These are phyloP conservation scores for Neodidymelliopsis sp. DNA, from an alignment of 2,329 filamentous ascomycete species.

Conservation along the genomic window DNA sequence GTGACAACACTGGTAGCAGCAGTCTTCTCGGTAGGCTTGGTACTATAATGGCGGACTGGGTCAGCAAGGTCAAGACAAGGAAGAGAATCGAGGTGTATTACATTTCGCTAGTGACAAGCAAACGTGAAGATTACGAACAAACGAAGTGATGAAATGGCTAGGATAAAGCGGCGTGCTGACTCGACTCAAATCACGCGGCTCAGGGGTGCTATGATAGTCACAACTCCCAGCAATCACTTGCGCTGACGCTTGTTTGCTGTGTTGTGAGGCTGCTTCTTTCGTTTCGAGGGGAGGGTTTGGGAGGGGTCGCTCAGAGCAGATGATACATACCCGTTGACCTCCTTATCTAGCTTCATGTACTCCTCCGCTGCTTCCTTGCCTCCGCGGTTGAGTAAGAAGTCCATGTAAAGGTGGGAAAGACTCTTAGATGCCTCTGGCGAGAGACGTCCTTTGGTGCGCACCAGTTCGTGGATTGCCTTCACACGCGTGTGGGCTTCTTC, in stretches of 20 bases:
- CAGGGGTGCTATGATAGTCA: conserved; percentile 12
- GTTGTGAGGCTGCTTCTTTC: conserved; percentile 43
- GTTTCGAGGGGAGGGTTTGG: conserved; percentile 31
- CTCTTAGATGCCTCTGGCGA: conserved; percentile 73
- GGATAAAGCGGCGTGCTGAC: conserved; percentile 8
- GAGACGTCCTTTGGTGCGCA: conserved; percentile 76
- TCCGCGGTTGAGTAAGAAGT: conserved; percentile 83
- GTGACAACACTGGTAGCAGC: conserved; percentile 6
- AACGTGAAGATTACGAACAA: conserved; percentile 29
- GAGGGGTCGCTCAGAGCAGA: conserved; percentile 39
- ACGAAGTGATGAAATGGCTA: conserved; percentile 21
- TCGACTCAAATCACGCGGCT: conserved; percentile 3
- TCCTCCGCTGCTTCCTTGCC: conserved; percentile 85
- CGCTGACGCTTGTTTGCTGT: conserved; percentile 43
- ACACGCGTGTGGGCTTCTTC: conserved; percentile 75
- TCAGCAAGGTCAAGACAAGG: conserved; percentile 20
- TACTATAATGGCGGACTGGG: conserved; percentile 18
- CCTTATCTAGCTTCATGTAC: conserved; percentile 81
- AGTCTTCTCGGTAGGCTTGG: conserved; percentile 19
- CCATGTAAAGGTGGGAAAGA: conserved; percentile 79
- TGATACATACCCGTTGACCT: conserved; percentile 75
- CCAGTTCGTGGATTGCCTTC: conserved; percentile 78
- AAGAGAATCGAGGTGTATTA: conserved; percentile 37
- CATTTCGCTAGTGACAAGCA: conserved; percentile 37
- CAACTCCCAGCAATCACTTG: conserved; percentile 27